Evolutionary conservation across 192 early-diverging fungal species (phyloP), one percentile per base, ranked within the genome.

Genomic region (Linnemannia exigua): DNA sequence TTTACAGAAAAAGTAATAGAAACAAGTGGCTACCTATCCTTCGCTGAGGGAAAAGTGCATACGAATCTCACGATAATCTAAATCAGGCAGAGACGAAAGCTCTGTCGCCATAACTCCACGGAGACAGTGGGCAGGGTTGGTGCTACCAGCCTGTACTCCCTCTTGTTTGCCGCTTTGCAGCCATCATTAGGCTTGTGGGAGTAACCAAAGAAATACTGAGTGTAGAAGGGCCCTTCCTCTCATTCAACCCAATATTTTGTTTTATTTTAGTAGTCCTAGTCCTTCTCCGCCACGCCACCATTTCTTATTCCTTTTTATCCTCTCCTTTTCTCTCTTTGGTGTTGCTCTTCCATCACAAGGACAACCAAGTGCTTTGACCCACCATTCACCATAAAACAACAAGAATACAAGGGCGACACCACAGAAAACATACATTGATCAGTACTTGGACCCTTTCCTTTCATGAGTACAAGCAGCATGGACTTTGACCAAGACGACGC

Each of bases 11-110:
- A 33, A 54, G 11, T 19, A 52, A 4, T 25, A 36, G 16, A n/a
- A 11, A 44, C 12, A 35, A 19, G 35, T 51, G 82, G 82, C 82
- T 85, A 85, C 82, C 82, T 73, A 85, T 85, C 82, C 82, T 72
- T 85, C 77, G 84, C 84, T 86, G 74, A 76, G 78, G 84, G 84
- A 86, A 79, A 86, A 79, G 84, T 76, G 84, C 84, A 86, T 86
- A 86, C 84, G 84, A 86, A 86, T 86, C 84, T 86, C 84, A 86
- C 78, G 58, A 63, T 61, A 74, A 44, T 22, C 54, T 72, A 79
- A 48, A 66, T 46, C 31, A 58, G 48, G 70, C 75, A 69, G 52
- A 52, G 44, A 77, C 78, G 84, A 79, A 80, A 86, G 84, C 67
- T 67, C 67, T 67, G 72, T 67, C 44, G 33, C 15, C 11, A 47